Percentiles rank a stretch among this genome's conserved stretches.
Conservation (phyloP, 2,329 filamentous ascomycete species). For the Fusarium buharicum region DNA sequence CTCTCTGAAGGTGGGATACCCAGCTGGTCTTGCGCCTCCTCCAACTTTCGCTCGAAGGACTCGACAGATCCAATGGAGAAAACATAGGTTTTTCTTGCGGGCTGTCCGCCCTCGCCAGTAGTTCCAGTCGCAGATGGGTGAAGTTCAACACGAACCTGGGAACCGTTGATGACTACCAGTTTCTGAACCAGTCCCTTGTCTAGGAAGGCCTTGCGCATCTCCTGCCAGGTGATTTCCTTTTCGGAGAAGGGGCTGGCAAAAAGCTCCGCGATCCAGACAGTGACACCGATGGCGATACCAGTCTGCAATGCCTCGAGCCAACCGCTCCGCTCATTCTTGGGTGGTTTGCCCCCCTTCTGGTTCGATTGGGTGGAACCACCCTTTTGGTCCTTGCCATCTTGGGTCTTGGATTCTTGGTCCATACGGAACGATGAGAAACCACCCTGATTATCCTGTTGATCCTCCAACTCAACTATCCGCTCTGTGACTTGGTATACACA, state of each 20-base stretch:
- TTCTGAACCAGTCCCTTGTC: constrained; percentile 97
- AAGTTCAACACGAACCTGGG: constrained; percentile 80
- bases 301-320: constrained; percentile 52
- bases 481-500: constrained; percentile 52
- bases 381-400: constrained; percentile 36
- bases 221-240: constrained; percentile 95
- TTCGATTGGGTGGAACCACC: constrained; percentile 40
- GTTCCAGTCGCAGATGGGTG: constrained; percentile 71
- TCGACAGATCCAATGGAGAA: constrained; percentile 97
- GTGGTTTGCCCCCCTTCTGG: constrained; percentile 51
- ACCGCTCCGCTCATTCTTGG: constrained; percentile 49
- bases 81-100: constrained; percentile 68
- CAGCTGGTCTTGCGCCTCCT: constrained; percentile 87
- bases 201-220: constrained; percentile 91
- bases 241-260: constrained; percentile 57
- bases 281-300: constrained; percentile 60
- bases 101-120: constrained; percentile 43
- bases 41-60: constrained; percentile 87
- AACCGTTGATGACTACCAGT: constrained; percentile 79
- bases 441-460: constrained; percentile 34
- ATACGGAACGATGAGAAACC: constrained; percentile 39
- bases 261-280: constrained; percentile 60
- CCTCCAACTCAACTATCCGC: constrained; percentile 48
- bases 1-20: constrained; percentile 87
- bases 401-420: constrained; percentile 39